phyloP scores from a whole-genome alignment of 2,329 filamentous ascomycete species.

The Knufia fluminis region DNA sequence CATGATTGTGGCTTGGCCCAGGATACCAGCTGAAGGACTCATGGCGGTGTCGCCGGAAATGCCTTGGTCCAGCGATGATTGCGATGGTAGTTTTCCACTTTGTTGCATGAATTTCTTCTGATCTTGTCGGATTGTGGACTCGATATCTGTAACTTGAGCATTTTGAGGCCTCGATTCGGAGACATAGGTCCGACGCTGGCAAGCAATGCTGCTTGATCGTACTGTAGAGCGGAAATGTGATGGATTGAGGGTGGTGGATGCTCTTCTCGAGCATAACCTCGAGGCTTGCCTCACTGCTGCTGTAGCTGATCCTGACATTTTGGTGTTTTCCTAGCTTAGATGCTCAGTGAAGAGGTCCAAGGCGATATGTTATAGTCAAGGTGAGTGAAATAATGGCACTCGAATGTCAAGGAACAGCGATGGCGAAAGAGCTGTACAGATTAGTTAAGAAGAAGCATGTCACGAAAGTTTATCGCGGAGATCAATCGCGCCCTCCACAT shows the following conservation, averaged over 20 bases:
- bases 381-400: background rate
- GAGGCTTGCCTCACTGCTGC: slow-evolving; percentile 67
- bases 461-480: background rate
- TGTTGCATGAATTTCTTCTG: slow-evolving; percentile 65
- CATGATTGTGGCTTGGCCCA: slow-evolving; percentile 88
- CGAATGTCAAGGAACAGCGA: background rate
- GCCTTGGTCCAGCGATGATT: slow-evolving; percentile 44
- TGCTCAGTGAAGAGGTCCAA: slow-evolving; percentile 8
- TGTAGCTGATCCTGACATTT: slow-evolving; percentile 58
- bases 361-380: background rate
- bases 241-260: slow-evolving; percentile 31
- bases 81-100: slow-evolving; percentile 44
- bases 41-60: slow-evolving; percentile 58
- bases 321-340: background rate
- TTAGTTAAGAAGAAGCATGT: background rate
- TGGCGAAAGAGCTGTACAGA: background rate
- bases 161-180: slow-evolving; percentile 70
- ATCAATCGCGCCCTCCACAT: no score
- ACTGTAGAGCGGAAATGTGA: slow-evolving; percentile 26
- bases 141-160: slow-evolving; percentile 65
- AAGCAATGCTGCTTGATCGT: slow-evolving; percentile 33
- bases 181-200: slow-evolving; percentile 60
- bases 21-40: slow-evolving; percentile 70
- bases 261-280: slow-evolving; percentile 44
- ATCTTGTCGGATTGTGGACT: slow-evolving; percentile 76